Evolutionary conservation across 1,284 basidiomycete species (phyloP), one percentile per base, ranked within the genome.

Genomic region (Hymenochaete sp.): DNA sequence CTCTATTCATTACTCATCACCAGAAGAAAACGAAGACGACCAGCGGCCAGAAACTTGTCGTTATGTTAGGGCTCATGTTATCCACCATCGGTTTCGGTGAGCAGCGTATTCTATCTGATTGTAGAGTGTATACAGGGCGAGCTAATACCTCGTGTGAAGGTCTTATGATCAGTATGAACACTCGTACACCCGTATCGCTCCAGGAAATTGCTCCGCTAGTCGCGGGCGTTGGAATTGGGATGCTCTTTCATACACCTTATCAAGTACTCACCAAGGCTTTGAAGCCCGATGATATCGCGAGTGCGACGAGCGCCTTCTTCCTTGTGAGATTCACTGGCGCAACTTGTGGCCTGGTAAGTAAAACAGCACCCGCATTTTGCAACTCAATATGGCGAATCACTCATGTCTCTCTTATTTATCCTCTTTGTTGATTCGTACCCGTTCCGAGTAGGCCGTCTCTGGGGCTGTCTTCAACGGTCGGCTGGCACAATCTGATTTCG

Each of bases 311-410:
- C 57, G 85, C 83, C 18, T 88, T 89, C 59, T 88, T 89, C 61
- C 69, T 89, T 45, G 82, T 87, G 38, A 71, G 85, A 35, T 89
- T 88, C 62, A 88, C 84, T 29, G 85, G 85, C 11, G 81, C 85
- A 25, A 86, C 84, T 3, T 68, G 82, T 40, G 85, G 86, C 50
- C 60, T 89, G 63, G 85, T 84, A 60, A 56, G 78, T 61, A 16
- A 44, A 39, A 18, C n/a, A n/a, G n/a, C n/a, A n/a, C n/a, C n/a
- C n/a, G n/a, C n/a, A n/a, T 27, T 39, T 32, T 28, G 27, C 14
- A 29, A 28, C 19, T 39, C 21, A 27, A 11, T 44, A 7, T 43
- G 25, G 32, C 33, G 18, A 25, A 32, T 26, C 28, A 27, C 18
- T 25, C 26, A 38, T 41, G 46, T 33, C 39, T 48, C 53, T 25